Evolutionary conservation across 179 eudicot genomes (phyloP), one percentile per base, ranked within the genome.

Genomic region (Kewa caespitosa): DNA sequence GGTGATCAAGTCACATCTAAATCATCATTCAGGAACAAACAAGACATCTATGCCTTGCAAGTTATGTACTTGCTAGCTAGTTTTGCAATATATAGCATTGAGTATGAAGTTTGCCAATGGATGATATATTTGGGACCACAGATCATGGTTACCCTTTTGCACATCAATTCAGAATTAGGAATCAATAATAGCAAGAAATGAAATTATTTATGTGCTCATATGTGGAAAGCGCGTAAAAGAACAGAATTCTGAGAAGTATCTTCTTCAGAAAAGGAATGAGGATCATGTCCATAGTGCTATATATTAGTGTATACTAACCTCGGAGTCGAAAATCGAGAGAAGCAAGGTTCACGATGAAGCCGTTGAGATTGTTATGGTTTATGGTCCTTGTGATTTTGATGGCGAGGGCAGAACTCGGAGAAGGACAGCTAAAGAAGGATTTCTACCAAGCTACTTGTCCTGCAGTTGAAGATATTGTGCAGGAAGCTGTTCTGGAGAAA

Each of bases 371-470:
- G 30, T 20, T 48, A 30, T 20, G 55, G 14, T 31, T 70, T 3
- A 10, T 22, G 23, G 37, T 37, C 25, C 14, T 36, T 70, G 8
- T 70, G 62, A 23, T 50, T 22, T 22, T 48, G 30, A 50, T 50
- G 27, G 61, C 20, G 23, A 48, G 61, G 42, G 74, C 31, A 48
- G 61, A 70, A 22, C 13, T 70, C 42, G 31, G 50, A 17, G 42
- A 25, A 70, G 62, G 23, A 32, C 13, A 2, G 42, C 23, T 70
- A 48, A 50, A 52, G 39, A 50, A 43, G 62, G 22, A 70, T 50
- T 48, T 70, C 34, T 70, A 70, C 42, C 61, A 50, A 70, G 28
- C 38, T 2, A 50, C 11, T 48, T 70, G 41, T 42, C 62, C 74
- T 0, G 20, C 17, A 9, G 74, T 70, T 4, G 62, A 70, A 37